phyloP scores from a whole-genome alignment of 1,284 basidiomycete genomes.

The Cryptococcus amylolentus region DNA sequence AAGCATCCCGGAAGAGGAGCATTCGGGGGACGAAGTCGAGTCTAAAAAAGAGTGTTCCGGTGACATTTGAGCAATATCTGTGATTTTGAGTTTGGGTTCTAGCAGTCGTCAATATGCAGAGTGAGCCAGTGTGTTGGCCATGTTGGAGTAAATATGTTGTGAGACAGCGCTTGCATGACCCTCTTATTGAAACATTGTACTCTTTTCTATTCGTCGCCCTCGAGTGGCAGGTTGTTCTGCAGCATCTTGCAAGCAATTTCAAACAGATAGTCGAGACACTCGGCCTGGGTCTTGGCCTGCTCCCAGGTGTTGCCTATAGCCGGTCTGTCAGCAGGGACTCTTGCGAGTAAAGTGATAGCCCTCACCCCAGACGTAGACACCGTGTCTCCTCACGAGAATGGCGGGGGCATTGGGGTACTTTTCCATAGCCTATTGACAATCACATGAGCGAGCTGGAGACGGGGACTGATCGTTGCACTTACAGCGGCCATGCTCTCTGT shows the following conservation, averaged over 20 bases:
- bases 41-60: too few relatives aligned
- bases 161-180: too few relatives aligned
- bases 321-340: conserved; percentile 8
- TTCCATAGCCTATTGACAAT: conserved; percentile 59
- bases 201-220: conserved; percentile 26
- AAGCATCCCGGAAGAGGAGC: too few relatives aligned
- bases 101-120: too few relatives aligned
- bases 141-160: too few relatives aligned
- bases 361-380: conserved; percentile 78
- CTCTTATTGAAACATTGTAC: not conserved
- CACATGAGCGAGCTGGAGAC: not conserved
- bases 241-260: conserved; percentile 61
- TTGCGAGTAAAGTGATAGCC: conserved; percentile 1
- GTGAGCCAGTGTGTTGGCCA: too few relatives aligned
- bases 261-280: conserved; percentile 83
- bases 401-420: conserved; percentile 73
- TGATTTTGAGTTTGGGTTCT: too few relatives aligned
- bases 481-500: conserved; percentile 74
- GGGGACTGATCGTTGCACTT: conserved; percentile 11
- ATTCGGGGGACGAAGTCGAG: too few relatives aligned
- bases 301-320: conserved; percentile 67
- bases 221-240: conserved; percentile 37
- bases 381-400: conserved; percentile 74
- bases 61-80: too few relatives aligned
- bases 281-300: conserved; percentile 81